phyloP scores from a whole-genome alignment of 306 rosid genomes.

The Alnus rubra region DNA sequence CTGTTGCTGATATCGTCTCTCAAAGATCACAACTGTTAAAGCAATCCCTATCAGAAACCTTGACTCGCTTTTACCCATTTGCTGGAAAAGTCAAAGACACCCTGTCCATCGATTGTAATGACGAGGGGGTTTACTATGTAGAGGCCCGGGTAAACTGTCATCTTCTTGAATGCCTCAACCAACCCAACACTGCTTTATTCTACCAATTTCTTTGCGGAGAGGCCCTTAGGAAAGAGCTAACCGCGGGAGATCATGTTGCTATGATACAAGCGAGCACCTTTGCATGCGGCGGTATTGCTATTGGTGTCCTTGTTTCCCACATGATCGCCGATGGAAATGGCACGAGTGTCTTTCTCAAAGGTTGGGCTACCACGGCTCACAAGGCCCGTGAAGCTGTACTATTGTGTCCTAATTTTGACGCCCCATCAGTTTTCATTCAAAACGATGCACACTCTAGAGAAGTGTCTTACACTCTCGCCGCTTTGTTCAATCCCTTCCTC shows the following conservation, averaged over 20 bases:
- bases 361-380: constrained; percentile 8
- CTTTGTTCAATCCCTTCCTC: not conserved
- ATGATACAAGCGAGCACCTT: constrained; percentile 12
- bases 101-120: constrained; percentile 27
- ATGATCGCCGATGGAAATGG: constrained; percentile 8
- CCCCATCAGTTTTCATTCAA: not conserved
- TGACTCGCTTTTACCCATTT: constrained; percentile 38
- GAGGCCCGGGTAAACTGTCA: not conserved
- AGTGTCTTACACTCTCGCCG: not conserved
- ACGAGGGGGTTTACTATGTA: constrained; percentile 8
- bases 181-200: not conserved
- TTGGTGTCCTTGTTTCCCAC: constrained; percentile 6
- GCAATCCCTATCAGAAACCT: constrained; percentile 28
- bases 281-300: constrained; percentile 17
- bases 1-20: not conserved
- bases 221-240: not conserved
- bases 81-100: constrained; percentile 26
- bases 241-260: not conserved
- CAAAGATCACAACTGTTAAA: not conserved
- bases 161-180: constrained; percentile 7
- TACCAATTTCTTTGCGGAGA: not conserved
- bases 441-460: not conserved
- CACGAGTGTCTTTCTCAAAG: constrained; percentile 4
- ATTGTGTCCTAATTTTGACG: constrained; percentile 7
- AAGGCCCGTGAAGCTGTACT: not conserved